Base-by-base conservation (phyloP, 2,329 filamentous ascomycete genomes). In the Fusarium acutatum region DNA sequence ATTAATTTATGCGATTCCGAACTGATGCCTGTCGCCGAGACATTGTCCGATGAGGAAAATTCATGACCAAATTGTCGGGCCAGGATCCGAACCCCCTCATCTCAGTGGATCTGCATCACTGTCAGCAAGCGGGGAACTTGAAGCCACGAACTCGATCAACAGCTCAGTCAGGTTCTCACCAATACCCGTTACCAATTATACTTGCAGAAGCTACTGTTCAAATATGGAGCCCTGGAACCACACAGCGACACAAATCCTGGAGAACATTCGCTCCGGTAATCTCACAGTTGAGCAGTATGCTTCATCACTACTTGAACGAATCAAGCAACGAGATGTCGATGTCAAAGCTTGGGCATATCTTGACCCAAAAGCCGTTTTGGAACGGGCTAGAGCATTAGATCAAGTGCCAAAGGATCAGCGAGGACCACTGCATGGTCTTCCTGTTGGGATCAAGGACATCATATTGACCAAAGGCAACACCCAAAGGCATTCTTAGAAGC, bases 381-480 rank as follows among this genome's bases (percentile, higher is more conserved):
- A 80, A 13, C 84, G 87, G 47, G 89, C 89, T 1, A 82, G 78
- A 34, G 74, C 76, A 18, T 82, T 91, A 0, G 89, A 91, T 64
- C 67, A 79, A 20, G 69, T 90, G 1, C 86, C 88, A 0, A 41
- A 68, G 0, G 81, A 83, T 2, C 73, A 87, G 49, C 81, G 89
- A 43, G 88, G 89, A 0, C 87, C 86, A 0, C 79, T 91, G 0
- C 88, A 91, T 75, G 89, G 89, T 2, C 77, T 91, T 1, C 84
- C 87, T 0, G 80, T 91, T 12, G 89, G 83, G 0, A 83, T 91
- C 3, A 91, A 91, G 73, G 89, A 91, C 81, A 84, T 91, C 9
- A 88, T 91, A 64, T 85, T 84, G 72, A 91, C 86, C 0, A 88
- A 88, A 77, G 85, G 86, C 64, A n/a, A 64, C 4, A 76, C 80